Conservation (phyloP, 2,329 filamentous ascomycete species). For the Xylariaceae sp. region DNA sequence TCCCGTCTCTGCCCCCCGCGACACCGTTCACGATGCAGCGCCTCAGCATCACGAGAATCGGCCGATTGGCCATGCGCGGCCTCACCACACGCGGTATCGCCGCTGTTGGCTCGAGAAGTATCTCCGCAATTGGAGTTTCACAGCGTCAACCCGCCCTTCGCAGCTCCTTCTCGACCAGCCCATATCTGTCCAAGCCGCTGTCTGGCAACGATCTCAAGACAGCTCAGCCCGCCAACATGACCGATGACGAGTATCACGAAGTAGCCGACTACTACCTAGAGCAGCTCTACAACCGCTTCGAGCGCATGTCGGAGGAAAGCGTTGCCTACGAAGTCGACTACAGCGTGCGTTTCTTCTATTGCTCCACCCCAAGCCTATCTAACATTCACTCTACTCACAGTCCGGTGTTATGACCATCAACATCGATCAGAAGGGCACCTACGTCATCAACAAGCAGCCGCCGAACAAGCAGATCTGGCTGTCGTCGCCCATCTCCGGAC, state of each 20-base stretch:
- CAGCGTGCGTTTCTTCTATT: slow-evolving; percentile 57
- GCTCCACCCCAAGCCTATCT: slow-evolving; percentile 6
- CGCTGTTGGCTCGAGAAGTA: slow-evolving; percentile 21
- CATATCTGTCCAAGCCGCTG: slow-evolving; percentile 37
- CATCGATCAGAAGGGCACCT: slow-evolving; percentile 70
- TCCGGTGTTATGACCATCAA: slow-evolving; percentile 80
- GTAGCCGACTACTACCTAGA: slow-evolving; percentile 74
- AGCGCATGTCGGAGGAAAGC: slow-evolving; percentile 69
- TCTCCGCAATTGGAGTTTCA: slow-evolving; percentile 14
- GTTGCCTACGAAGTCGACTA: slow-evolving; percentile 87
- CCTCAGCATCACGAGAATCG: slow-evolving; percentile 35
- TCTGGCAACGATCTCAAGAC: slow-evolving; percentile 35
- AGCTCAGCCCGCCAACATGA: slow-evolving; percentile 58
- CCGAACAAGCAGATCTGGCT: slow-evolving; percentile 98
- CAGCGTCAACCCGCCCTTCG: slow-evolving; percentile 1
- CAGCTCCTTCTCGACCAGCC: slow-evolving; percentile 35
- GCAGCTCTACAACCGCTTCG: slow-evolving; percentile 55
- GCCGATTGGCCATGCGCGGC: slow-evolving; percentile 36
- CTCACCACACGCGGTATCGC: slow-evolving; percentile 20
- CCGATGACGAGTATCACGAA: slow-evolving; percentile 71
- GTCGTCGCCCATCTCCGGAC: slow-evolving; percentile 84
- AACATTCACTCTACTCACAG: slow-evolving; percentile 43
- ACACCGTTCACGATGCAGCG: slow-evolving; percentile 30
- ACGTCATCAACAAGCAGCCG: slow-evolving; percentile 97
- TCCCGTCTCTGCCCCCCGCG: neutral